Evolutionary conservation across 306 rosid species (phyloP), one percentile per base, ranked within the genome.

Genomic region (Arachis hypogaea): DNA sequence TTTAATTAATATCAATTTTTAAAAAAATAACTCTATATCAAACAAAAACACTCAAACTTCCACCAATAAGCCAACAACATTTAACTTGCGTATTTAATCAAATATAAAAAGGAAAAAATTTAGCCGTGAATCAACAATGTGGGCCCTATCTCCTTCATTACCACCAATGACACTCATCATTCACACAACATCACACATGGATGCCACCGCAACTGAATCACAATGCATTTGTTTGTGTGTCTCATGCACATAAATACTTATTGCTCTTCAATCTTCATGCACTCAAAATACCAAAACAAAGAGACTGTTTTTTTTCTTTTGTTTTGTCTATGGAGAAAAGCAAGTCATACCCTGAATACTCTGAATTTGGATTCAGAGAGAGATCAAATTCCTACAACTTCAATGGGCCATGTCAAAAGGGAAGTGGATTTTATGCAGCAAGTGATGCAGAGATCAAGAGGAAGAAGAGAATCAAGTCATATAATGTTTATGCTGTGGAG

Each of bases 401-500:
- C 80, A 91, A 91, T 10, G 92, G 91, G 12, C 90, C 94, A 4
- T 9, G 11, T n/a, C 82, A 67, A 1, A 85, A 85, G 72, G 94
- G 82, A 33, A 82, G 43, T 16, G 93, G 90, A 9, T 88, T 90
- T 11, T 74, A 78, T 6, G 72, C 90, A 7, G 77, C 90, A 10
- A 63, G 33, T 5, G 90, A 91, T 82, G 82, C 94, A 5, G 97
- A 91, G 80, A 85, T 91, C 9, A 86, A 78, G 62, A 87, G 97
- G 81, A 88, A 88, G 92, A 87, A 86, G 86, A 85, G 97, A 55
- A 79, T 91, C n/a, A 90, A 88, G 46, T 70, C 86, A 1, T 91
- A 88, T 54, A 85, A 91, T 10, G 92, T 84, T 33, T 81, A 82
- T 38, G 75, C 88, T 0, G 38, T 72, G 75, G 94, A 91, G 62